These are phyloP conservation scores for Leptodermis oblonga DNA, from an alignment of 257 asterid genomes.

Conservation along the genomic window DNA sequence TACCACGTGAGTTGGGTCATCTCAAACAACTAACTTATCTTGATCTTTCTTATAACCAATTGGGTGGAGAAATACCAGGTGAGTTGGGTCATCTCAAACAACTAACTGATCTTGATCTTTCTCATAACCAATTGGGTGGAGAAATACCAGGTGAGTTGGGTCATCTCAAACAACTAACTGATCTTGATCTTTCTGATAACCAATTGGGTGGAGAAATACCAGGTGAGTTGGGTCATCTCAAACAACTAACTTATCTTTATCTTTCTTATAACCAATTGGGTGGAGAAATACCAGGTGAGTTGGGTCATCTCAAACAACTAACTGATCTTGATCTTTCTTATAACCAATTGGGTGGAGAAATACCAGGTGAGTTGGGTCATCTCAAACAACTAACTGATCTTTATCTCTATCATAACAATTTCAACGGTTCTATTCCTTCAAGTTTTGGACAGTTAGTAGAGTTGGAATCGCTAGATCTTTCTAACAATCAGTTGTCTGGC, in stretches of 20 bases:
- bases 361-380: neutral
- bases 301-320: neutral
- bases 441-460: neutral
- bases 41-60: neutral
- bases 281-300: neutral
- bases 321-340: neutral
- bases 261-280: neutral
- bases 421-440: neutral
- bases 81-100: neutral
- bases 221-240: neutral
- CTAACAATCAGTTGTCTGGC: no score
- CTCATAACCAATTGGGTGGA: neutral
- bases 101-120: neutral
- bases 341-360: neutral
- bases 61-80: neutral
- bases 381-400: neutral
- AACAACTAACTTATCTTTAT: neutral
- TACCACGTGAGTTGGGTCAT: neutral
- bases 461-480: no score
- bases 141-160: neutral
- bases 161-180: neutral
- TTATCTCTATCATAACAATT: neutral
- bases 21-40: neutral
- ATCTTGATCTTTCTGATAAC: neutral
- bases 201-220: neutral